Percentiles rank a stretch among this genome's conserved stretches.
Conservation (phyloP, 2,329 filamentous ascomycete species). For the Aureobasidium subglaciale region DNA sequence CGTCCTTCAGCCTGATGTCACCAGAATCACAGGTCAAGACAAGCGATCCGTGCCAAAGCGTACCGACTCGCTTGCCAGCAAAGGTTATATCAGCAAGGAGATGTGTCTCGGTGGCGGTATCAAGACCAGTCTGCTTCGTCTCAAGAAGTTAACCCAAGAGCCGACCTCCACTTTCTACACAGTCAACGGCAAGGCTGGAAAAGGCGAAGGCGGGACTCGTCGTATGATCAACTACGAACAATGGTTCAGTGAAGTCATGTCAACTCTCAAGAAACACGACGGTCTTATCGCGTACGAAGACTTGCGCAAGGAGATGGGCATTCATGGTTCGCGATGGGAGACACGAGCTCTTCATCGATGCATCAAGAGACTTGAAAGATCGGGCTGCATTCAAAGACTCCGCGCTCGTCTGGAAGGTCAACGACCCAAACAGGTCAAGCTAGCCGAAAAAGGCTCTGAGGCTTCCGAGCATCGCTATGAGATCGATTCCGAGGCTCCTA, state of each 20-base stretch:
- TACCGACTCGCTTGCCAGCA: constrained; percentile 49
- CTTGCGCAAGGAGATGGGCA: constrained; percentile 41
- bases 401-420: constrained; percentile 24
- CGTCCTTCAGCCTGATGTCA: constrained; percentile 52
- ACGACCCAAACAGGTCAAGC: neutral
- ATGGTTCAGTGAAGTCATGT: constrained; percentile 44
- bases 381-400: constrained; percentile 34
- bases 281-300: constrained; percentile 47
- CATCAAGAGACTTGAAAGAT: constrained; percentile 33
- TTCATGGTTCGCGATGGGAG: constrained; percentile 30
- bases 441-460: neutral
- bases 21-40: constrained; percentile 52
- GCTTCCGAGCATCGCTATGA: neutral
- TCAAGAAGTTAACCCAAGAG: constrained; percentile 42
- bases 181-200: constrained; percentile 10
- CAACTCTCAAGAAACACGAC: constrained; percentile 42
- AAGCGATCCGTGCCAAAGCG: constrained; percentile 57
- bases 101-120: constrained; percentile 41
- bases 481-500: neutral
- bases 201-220: constrained; percentile 6
- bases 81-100: constrained; percentile 56
- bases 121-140: constrained; percentile 50
- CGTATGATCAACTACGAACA: constrained; percentile 37
- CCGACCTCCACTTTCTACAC: constrained; percentile 11
- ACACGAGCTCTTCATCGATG: constrained; percentile 33